phyloP scores from a whole-genome alignment of 164 flowering plant species.

The Stephania yunnanensis region DNA sequence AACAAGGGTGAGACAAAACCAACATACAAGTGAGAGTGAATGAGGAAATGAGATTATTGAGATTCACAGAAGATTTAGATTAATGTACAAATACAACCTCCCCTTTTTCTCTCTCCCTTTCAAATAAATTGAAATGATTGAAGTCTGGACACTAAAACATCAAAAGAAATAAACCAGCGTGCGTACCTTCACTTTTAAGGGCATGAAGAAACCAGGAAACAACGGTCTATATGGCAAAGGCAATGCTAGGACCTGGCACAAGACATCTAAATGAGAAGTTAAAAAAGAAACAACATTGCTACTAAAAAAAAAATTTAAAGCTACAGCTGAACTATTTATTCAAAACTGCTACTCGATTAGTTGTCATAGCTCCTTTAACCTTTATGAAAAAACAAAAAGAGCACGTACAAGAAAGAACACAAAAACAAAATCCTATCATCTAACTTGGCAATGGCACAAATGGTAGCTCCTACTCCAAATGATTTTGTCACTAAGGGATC shows the following conservation, averaged over 20 bases:
- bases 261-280: not conserved
- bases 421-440: not conserved
- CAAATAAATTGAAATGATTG: not conserved
- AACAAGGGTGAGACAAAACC: not conserved
- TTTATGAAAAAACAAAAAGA: not conserved
- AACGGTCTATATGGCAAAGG: conserved; percentile 86
- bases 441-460: not conserved
- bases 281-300: not conserved
- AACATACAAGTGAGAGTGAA: not conserved
- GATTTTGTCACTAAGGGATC: not conserved
- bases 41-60: not conserved
- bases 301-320: not conserved
- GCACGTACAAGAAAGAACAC: not conserved
- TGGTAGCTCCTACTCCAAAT: not conserved
- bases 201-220: conserved; percentile 98
- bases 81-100: not conserved
- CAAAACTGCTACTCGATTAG: not conserved
- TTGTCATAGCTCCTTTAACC: not conserved
- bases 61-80: not conserved
- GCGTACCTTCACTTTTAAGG: conserved; percentile 86
- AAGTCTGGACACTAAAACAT: not conserved
- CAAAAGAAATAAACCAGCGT: conserved; percentile 14
- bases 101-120: not conserved
- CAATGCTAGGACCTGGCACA: conserved; percentile 78
- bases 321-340: not conserved